Evolutionary conservation across 805 yeast species (phyloP), one percentile per base, ranked within the genome.

Genomic region (Kodamaea nitidulidarum): DNA sequence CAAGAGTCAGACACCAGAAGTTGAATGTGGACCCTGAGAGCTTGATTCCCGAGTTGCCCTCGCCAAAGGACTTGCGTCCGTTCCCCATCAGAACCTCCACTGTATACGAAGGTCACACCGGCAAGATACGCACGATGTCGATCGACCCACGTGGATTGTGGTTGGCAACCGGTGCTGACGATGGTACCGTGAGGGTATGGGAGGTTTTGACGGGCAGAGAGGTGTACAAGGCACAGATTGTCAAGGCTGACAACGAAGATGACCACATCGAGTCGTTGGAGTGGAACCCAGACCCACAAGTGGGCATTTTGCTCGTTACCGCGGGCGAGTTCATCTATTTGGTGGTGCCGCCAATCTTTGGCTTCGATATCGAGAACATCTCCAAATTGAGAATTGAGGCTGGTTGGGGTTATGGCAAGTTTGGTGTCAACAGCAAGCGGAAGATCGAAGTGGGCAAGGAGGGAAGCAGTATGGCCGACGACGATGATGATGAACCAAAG

Each of bases 151-250:
- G 80, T 22, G 98, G 98, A 4, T 71, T 84, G 51, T 93, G 96
- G 93, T 70, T 93, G 41, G 98, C 98, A 15, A 93, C 98, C 3
- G 98, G 97, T 42, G 85, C 95, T 12, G 98, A 93, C 59, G 98
- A 93, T 59, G 98, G 98, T 40, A 76, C 90, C 12, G 90, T 93
- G 5, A 76, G 96, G 51, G 75, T 93, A n/a, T 93, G 98, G 98
- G 98, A 93, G 67, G 81, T 88, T 14, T 67, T 88, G 43, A 87
- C 97, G 4, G 98, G 98, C 34, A 81, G 98, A 64, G 95, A 91
- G 69, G 86, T 91, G 37, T 86, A 78, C 73, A 76, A 78, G 44
- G 68, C 76, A n/a, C 64, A 66, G 41, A 52, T 79, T 15, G 56
- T 76, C 15, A 68, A 69, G 24, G 74, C 73, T 33, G 80, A 78